Evolutionary conservation across 2,329 filamentous ascomycete genomes (phyloP).

Genomic region (Hirsutella thompsonii): DNA sequence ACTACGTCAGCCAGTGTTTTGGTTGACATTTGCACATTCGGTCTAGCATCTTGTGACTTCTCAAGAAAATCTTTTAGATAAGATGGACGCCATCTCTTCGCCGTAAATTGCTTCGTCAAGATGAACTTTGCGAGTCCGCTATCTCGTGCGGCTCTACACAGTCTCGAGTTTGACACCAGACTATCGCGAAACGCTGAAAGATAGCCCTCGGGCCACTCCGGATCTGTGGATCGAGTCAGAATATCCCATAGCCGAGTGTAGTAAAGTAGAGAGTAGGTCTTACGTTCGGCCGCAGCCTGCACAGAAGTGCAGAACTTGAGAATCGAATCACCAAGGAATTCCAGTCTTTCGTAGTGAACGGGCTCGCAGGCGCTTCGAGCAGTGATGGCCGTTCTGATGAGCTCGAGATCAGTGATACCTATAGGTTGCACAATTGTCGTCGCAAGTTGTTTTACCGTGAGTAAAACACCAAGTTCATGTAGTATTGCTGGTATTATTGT

Average conservation of each 20-base stretch:
- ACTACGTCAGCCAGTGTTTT: slow-evolving; percentile 82
- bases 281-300: slow-evolving; percentile 44
- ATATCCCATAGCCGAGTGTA: neutral
- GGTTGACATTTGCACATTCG: slow-evolving; percentile 41
- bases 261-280: slow-evolving; percentile 11
- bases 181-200: slow-evolving; percentile 55
- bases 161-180: slow-evolving; percentile 62
- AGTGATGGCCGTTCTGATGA: slow-evolving; percentile 58
- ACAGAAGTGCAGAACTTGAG: slow-evolving; percentile 63
- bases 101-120: slow-evolving; percentile 52
- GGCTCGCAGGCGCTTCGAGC: slow-evolving; percentile 45
- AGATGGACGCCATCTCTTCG: slow-evolving; percentile 57
- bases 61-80: slow-evolving; percentile 32
- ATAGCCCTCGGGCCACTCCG: slow-evolving; percentile 62
- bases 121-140: slow-evolving; percentile 62
- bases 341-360: slow-evolving; percentile 68
- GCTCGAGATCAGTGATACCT: slow-evolving; percentile 35
- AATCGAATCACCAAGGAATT: slow-evolving; percentile 77
- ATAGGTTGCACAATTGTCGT: slow-evolving; percentile 23
- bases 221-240: slow-evolving; percentile 31
- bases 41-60: slow-evolving; percentile 3
- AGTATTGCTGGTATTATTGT: slow-evolving; percentile 62
- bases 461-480: slow-evolving; percentile 50
- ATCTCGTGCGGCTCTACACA: slow-evolving; percentile 51
- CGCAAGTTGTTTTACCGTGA: slow-evolving; percentile 49